These are phyloP conservation scores for Hygrocybe punicea DNA, from an alignment of 768 basidiomycete genomes.

Conservation along the genomic window DNA sequence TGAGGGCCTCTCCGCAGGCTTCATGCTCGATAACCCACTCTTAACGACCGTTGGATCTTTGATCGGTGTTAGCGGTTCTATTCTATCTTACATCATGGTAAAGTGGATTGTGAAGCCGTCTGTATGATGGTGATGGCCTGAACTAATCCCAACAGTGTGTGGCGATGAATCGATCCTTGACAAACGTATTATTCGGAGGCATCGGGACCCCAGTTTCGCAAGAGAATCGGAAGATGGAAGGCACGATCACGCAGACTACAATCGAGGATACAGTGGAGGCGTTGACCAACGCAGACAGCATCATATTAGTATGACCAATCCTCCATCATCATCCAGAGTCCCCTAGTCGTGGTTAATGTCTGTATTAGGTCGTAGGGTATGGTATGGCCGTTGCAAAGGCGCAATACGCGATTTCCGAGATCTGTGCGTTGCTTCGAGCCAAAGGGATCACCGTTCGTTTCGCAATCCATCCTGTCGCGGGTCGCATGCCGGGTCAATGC, in stretches of 20 bases:
- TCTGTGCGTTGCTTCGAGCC: constrained; percentile 64
- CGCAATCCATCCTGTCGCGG: constrained; percentile 87
- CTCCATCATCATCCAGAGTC: neutral
- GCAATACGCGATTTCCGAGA: constrained; percentile 76
- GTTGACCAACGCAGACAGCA: constrained; percentile 73
- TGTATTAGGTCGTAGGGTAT: constrained; percentile 69
- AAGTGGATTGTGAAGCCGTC: constrained; percentile 15
- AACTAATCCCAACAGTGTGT: constrained; percentile 62
- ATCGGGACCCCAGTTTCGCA: constrained; percentile 54
- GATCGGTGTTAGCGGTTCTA: constrained; percentile 88
- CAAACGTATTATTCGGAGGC: constrained; percentile 88
- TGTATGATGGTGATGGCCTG: neutral
- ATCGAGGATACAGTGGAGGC: constrained; percentile 81
- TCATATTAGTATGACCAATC: constrained; percentile 57
- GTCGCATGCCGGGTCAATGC: constrained; percentile 91
- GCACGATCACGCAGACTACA: constrained; percentile 70
- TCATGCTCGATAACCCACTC: constrained; percentile 86
- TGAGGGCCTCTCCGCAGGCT: constrained; percentile 43
- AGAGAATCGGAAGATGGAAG: constrained; percentile 76
- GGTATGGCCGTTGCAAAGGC: constrained; percentile 94
- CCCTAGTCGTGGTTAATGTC: neutral
- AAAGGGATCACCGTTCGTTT: constrained; percentile 80
- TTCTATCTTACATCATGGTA: constrained; percentile 91
- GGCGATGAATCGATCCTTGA: constrained; percentile 85
- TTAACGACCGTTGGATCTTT: constrained; percentile 80